Conservation (phyloP, 208 protist species). For the Trypanosoma melophagium region DNA sequence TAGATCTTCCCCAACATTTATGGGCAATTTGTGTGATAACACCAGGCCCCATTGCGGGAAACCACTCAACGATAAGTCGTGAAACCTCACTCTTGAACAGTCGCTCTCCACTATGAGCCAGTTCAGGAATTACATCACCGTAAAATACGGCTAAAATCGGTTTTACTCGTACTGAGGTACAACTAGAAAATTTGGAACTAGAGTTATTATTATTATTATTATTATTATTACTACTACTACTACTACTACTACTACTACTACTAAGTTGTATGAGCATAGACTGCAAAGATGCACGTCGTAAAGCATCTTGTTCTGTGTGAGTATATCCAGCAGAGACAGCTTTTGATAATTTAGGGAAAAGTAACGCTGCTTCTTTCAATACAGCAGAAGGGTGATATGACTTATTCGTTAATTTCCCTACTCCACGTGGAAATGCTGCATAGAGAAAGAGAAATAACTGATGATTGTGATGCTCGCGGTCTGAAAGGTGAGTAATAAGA, state of each 20-base stretch:
- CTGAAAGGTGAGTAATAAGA: neutral
- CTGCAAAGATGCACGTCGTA: slow-evolving; percentile 5
- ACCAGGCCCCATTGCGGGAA: neutral
- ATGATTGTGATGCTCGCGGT: slow-evolving; percentile 5
- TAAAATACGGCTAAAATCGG: slow-evolving; percentile 3
- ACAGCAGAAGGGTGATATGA: neutral
- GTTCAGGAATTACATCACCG: slow-evolving; percentile 5
- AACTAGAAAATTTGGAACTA: neutral
- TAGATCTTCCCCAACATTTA: slow-evolving; percentile 12
- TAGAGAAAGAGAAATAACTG: slow-evolving; percentile 4
- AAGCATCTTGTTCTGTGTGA: slow-evolving; percentile 15
- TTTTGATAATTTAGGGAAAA: neutral
- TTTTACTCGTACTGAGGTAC: neutral
- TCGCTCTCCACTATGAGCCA: slow-evolving; percentile 9
- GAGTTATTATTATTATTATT: no score
- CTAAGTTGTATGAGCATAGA: slow-evolving; percentile 12
- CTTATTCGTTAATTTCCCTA: neutral
- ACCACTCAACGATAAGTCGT: slow-evolving; percentile 14
- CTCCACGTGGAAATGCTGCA: neutral
- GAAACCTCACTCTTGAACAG: slow-evolving; percentile 8
- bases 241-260: neutral
- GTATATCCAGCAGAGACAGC: neutral
- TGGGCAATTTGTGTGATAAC: slow-evolving; percentile 8
- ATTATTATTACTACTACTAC: neutral
- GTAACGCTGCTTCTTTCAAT: neutral